Conservation (phyloP, 176 grass and related monocot species). For the Carex pumila region DNA sequence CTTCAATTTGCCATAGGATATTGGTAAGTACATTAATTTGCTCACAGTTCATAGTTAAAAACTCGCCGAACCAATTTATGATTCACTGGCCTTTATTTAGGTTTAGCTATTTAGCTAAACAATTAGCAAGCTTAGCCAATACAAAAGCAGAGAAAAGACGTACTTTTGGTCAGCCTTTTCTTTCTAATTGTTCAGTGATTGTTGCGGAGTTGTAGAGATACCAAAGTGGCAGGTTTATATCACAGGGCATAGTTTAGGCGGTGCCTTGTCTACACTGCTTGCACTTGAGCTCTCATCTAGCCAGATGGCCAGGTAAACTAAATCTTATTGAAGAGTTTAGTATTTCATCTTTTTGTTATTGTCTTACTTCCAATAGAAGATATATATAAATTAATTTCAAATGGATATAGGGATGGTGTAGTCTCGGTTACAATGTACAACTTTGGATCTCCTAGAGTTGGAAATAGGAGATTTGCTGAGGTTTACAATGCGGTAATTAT, state of each 20-base stretch:
- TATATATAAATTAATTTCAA: background rate
- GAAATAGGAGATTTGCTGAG: slow-evolving; percentile 89
- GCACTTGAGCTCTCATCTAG: slow-evolving; percentile 89
- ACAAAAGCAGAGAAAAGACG: background rate
- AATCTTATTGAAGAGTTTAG: slow-evolving; percentile 8
- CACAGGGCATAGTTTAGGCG: slow-evolving; percentile 98
- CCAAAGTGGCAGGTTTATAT: slow-evolving; percentile 78
- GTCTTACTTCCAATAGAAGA: background rate
- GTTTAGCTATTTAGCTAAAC: background rate
- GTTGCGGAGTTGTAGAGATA: slow-evolving; percentile 31
- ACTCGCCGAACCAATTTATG: background rate
- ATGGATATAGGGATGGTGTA: slow-evolving; percentile 49
- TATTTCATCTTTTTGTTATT: slow-evolving; percentile 17
- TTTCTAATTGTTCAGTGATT: slow-evolving; percentile 38
- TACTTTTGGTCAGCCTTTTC: background rate
- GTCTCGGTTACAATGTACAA: slow-evolving; percentile 88
- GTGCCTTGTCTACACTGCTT: slow-evolving; percentile 86
- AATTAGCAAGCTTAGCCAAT: background rate
- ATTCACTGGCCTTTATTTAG: background rate
- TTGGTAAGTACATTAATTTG: slow-evolving; percentile 41
- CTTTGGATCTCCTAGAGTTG: slow-evolving; percentile 94
- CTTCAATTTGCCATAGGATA: slow-evolving; percentile 49
- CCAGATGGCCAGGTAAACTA: slow-evolving; percentile 75
- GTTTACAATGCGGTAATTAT: slow-evolving; percentile 84
- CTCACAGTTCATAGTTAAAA: background rate